Base-by-base conservation (phyloP, 2,329 filamentous ascomycete species). In the Thielaviopsis cerberus region DNA sequence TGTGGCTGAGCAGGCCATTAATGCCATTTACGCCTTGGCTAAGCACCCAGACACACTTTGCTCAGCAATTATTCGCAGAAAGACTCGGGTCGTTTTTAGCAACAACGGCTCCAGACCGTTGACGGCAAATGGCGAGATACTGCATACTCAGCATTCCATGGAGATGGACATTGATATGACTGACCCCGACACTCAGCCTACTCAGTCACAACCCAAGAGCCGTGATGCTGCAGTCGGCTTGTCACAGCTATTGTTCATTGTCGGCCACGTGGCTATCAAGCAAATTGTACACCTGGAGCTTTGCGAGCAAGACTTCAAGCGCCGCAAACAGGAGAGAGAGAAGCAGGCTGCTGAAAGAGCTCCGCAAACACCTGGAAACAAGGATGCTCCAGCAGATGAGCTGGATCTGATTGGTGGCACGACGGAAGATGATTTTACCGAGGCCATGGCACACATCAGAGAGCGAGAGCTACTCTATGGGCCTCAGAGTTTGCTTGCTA, bases 291-390 rank as follows among this genome's bases (percentile, higher is more conserved):
- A 98, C 68, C 79, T 98, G 11, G 92, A 98, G 66, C 77, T 97
- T n/a, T 95, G 90, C 68, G 92, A 98, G 67, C 81, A 92, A 54
- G 92, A 98, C 69, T 98, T 98, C 71, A 98, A 98, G 74, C 86
- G 91, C 57, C 81, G 91, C 63, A 98, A 98, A 74, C 85, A 87
- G 48, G 88, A 92, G 61, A 88, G 89, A 64, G 87, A 92, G 66
- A 90, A 88, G 73, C 76, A 71, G 15, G 66, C 72, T 1, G 70
- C 73, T 0, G 63, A 72, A 58, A 75, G 76, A 63, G 69, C 69
- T 1, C 72, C 74, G 8, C 66, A 66, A 22, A 63, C 62, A n/a
- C 63, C 67, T 8, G 71, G 74, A 58, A 76, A 79, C 61, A 75
- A 76, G 64, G 76, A 80, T 63, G 79, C 82, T 60, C 86, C 88